phyloP scores from a whole-genome alignment of 2,329 filamentous ascomycete species.

The Colletotrichum neosansevieriae region DNA sequence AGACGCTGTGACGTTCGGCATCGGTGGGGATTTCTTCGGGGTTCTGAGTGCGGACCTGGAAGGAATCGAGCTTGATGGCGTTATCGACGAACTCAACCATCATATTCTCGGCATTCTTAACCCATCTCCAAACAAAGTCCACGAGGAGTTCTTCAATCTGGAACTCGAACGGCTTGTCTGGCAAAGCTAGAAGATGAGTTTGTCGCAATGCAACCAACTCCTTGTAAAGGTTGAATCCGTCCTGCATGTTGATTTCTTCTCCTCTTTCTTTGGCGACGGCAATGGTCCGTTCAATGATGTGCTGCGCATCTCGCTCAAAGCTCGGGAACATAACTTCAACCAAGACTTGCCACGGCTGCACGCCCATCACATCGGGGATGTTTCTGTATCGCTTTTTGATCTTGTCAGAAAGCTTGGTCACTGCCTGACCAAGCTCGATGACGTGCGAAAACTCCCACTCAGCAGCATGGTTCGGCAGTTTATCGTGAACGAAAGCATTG shows the following conservation, averaged over 20 bases:
- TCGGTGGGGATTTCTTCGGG: conserved; percentile 75
- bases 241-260: conserved; percentile 85
- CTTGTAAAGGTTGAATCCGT: conserved; percentile 94
- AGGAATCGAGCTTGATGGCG: conserved; percentile 90
- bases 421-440: conserved; percentile 86
- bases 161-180: conserved; percentile 82
- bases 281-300: conserved; percentile 86
- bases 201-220: conserved; percentile 87
- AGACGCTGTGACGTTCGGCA: conserved; percentile 90
- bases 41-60: conserved; percentile 78
- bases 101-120: conserved; percentile 81
- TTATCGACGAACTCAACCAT: conserved; percentile 88
- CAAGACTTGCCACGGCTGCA: conserved; percentile 74
- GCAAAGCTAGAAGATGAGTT: conserved; percentile 82
- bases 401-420: conserved; percentile 86
- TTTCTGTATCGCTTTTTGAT: conserved; percentile 94
- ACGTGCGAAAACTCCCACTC: conserved; percentile 94
- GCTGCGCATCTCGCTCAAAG: conserved; percentile 89
- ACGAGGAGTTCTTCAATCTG: conserved; percentile 87
- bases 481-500: conserved; percentile 79
- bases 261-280: conserved; percentile 76
- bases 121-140: conserved; percentile 97
- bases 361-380: conserved; percentile 87
- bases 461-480: conserved; percentile 83
- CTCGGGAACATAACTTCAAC: conserved; percentile 87